Conservation (phyloP, 2,329 filamentous ascomycete genomes). For the Alternaria sp. region DNA sequence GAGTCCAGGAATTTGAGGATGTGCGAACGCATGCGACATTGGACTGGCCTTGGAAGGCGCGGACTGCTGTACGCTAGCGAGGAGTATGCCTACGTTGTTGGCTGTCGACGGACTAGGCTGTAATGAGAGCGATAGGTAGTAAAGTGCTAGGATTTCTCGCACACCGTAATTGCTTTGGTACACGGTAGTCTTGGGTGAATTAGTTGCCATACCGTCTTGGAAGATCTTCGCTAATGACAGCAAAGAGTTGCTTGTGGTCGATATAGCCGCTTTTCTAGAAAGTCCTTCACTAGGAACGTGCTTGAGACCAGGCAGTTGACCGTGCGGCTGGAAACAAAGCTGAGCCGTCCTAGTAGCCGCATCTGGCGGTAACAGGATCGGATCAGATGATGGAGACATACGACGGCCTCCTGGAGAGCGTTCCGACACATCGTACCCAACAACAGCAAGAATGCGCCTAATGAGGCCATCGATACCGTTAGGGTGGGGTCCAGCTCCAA, state of each 20-base stretch:
- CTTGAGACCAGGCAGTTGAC: constrained; percentile 81
- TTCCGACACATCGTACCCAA: constrained; percentile 57
- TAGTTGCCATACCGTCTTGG: constrained; percentile 90
- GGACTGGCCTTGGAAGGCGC: constrained; percentile 54
- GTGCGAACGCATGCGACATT: constrained; percentile 48
- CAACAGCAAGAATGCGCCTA: constrained; percentile 74
- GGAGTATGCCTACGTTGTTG: constrained; percentile 95
- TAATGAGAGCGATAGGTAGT: constrained; percentile 92
- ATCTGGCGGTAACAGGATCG: constrained; percentile 83
- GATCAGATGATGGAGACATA: constrained; percentile 58
- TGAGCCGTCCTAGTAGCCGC: constrained; percentile 83
- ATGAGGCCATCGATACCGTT: constrained; percentile 82
- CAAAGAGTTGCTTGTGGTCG: constrained; percentile 94
- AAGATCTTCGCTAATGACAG: constrained; percentile 97
- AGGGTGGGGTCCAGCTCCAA: constrained; percentile 78
- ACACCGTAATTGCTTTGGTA: constrained; percentile 76
- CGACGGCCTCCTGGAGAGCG: constrained; percentile 44
- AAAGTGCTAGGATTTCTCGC: constrained; percentile 90
- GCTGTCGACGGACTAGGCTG: constrained; percentile 97
- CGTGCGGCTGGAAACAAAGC: constrained; percentile 79
- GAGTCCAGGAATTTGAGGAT: constrained; percentile 74
- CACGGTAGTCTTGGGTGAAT: constrained; percentile 62
- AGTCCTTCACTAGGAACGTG: constrained; percentile 72
- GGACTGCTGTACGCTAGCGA: constrained; percentile 90
- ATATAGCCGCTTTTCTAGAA: constrained; percentile 80